A percentile compares a stretch with the other conserved stretches of the same genome.
These are phyloP conservation scores for Parascedosporium putredinis DNA, from an alignment of 2,329 filamentous ascomycete genomes.

Conservation along the genomic window DNA sequence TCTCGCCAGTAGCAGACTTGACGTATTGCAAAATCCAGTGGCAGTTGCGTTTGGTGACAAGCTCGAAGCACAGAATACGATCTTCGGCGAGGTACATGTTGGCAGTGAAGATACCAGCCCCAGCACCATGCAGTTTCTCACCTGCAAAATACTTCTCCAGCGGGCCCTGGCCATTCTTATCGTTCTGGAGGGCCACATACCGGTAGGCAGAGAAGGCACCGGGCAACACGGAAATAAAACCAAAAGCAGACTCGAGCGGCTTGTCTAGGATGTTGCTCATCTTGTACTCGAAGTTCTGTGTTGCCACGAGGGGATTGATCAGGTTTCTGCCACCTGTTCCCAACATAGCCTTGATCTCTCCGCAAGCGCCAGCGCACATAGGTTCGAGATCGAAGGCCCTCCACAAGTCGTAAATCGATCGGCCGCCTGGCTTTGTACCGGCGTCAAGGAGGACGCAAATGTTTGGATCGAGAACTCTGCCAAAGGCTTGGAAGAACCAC, in stretches of 20 bases:
- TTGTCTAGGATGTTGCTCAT: slow-evolving; percentile 99
- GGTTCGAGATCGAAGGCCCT: slow-evolving; percentile 96
- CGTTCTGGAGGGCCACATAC: slow-evolving; percentile 88
- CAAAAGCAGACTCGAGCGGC: slow-evolving; percentile 91
- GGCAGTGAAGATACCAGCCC: slow-evolving; percentile 91
- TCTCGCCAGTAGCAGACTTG: slow-evolving; percentile 94
- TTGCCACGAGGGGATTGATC: slow-evolving; percentile 85
- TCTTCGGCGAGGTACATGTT: slow-evolving; percentile 99
- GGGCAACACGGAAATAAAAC: slow-evolving; percentile 92
- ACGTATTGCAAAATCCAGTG: slow-evolving; percentile 98
- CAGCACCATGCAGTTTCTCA: slow-evolving; percentile 87
- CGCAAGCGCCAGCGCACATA: slow-evolving; percentile 94
- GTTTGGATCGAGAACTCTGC: slow-evolving; percentile 82
- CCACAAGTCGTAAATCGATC: slow-evolving; percentile 96
- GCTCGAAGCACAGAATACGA: slow-evolving; percentile 96
- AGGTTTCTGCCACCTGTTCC: slow-evolving; percentile 74
- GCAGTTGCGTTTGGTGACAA: slow-evolving; percentile 94
- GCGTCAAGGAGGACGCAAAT: slow-evolving; percentile 95
- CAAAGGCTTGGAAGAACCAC: slow-evolving; percentile 99
- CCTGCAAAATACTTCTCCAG: slow-evolving; percentile 95
- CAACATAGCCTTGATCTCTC: slow-evolving; percentile 98
- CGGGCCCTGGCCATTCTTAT: slow-evolving; percentile 86
- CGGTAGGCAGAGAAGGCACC: slow-evolving; percentile 98
- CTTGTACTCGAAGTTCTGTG: slow-evolving; percentile 99
- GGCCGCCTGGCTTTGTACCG: slow-evolving; percentile 85